Base-by-base conservation (phyloP, 139 green algal species). In the Raphidocelis subcapitata region DNA sequence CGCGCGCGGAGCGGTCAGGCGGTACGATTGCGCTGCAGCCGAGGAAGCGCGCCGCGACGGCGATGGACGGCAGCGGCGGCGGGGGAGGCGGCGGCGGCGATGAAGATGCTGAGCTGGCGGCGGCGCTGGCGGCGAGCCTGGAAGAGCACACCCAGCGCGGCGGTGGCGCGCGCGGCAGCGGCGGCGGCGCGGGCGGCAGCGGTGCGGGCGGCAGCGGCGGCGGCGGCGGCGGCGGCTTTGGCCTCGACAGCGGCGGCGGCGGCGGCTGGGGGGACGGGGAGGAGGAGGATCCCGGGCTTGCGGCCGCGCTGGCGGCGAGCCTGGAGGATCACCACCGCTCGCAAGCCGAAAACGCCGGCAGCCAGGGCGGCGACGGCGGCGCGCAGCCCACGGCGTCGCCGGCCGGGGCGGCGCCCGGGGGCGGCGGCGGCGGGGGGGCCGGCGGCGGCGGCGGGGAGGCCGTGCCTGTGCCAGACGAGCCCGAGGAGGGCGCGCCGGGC, bases 91-190 rank as follows among this genome's bases (percentile, higher is more conserved):
- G 54, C 41, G 56, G 41, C 20, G 36, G 24, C 4, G 78, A 85
- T 16, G 81, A 90, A 4, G 87, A 91, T 20, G 65, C 73, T 0
- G 83, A 90, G 66, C 82, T 92, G 3, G 85, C 82, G 24, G 80
- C 82, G 18, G 87, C 85, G 15, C 89, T 92, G n/a, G 89, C 88
- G 5, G 84, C 82, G 1, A 88, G 77, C 57, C 62, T 93, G 63
- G 79, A 65, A 54, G 78, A 81, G 2, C 28, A 44, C 28, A 62
- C 57, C n/a, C 8, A 20, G 1, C 29, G 33, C 32, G n/a, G 20
- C 41, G 33, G 14, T n/a, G 55, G 62, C 23, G 5, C 14, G 60
- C 18, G 60, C 28, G 62, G 62, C 62, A 61, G 33, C 59, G 57
- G 46, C 36, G 14, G 24, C 31, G 33, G 20, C 59, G 55, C 8